Evolutionary conservation across 2,329 filamentous ascomycete species (phyloP).

Genomic region (Hypoxylon rubiginosum): DNA sequence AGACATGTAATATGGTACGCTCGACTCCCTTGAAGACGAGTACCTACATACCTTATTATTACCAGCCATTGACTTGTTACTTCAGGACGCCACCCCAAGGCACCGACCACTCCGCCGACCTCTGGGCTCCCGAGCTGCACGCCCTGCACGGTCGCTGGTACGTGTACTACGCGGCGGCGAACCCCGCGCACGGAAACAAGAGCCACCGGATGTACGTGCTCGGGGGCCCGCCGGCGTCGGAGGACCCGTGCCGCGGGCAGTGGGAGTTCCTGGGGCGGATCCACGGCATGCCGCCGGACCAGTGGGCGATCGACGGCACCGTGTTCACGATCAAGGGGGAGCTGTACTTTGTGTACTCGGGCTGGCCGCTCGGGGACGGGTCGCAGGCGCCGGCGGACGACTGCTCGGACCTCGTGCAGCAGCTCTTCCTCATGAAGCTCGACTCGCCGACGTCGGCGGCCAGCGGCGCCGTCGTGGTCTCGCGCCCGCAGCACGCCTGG

Average conservation of each 20-base stretch:
- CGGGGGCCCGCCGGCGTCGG: slow-evolving; percentile 46
- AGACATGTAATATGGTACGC: slow-evolving; percentile 52
- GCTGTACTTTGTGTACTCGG: slow-evolving; percentile 52
- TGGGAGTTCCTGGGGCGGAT: slow-evolving; percentile 53
- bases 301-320: slow-evolving; percentile 54
- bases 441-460: slow-evolving; percentile 44
- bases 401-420: slow-evolving; percentile 47
- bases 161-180: slow-evolving; percentile 52
- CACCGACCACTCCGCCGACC: slow-evolving; percentile 50
- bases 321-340: slow-evolving; percentile 48
- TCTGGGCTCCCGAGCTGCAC: slow-evolving; percentile 54
- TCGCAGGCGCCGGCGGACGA: not conserved
- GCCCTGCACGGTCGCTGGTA: slow-evolving; percentile 51
- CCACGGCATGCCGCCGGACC: slow-evolving; percentile 46
- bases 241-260: slow-evolving; percentile 47
- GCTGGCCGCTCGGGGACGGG: slow-evolving; percentile 48
- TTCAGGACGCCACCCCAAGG: slow-evolving; percentile 49
- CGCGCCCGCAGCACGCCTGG: slow-evolving; percentile 47
- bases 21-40: not conserved
- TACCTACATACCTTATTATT: too few relatives aligned
- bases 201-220: slow-evolving; percentile 53
- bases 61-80: slow-evolving; percentile 8
- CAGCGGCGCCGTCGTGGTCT: slow-evolving; percentile 43
- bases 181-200: slow-evolving; percentile 47
- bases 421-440: slow-evolving; percentile 49